Evolutionary conservation across 2,329 filamentous ascomycete genomes (phyloP).

Genomic region (Fusarium succisae): DNA sequence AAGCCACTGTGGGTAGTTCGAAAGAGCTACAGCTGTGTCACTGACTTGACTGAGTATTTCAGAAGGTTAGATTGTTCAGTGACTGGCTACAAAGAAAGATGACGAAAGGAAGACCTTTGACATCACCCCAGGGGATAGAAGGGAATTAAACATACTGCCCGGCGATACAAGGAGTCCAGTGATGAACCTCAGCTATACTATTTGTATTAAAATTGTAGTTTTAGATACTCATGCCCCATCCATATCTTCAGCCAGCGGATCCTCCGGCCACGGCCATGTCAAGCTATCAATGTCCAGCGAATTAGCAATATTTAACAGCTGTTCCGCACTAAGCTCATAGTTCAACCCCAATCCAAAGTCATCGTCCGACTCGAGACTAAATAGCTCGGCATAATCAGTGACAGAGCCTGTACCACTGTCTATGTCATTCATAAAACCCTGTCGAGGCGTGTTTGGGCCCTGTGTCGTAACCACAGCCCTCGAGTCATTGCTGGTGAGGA

Average conservation of each 20-base stretch:
- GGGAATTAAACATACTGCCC: not conserved
- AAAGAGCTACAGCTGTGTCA: not conserved
- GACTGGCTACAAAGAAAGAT: not conserved
- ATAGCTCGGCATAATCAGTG: not conserved
- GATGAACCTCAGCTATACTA: too few relatives aligned
- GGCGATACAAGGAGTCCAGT: too few relatives aligned
- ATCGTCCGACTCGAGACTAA: constrained; percentile 1
- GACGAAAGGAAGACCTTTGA: not conserved
- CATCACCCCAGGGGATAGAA: too few relatives aligned
- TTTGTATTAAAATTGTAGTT: not conserved
- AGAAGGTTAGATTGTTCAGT: not conserved
- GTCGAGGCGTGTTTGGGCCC: not conserved
- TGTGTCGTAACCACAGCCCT: not conserved
- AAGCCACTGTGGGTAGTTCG: not conserved
- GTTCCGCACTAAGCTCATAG: constrained; percentile 34
- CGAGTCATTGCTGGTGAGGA: not conserved
- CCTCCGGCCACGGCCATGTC: constrained; percentile 31
- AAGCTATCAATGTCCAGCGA: constrained; percentile 34
- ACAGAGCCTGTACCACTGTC: not conserved
- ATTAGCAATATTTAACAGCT: constrained; percentile 32
- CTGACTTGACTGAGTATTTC: not conserved
- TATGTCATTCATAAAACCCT: not conserved
- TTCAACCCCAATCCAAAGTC: constrained; percentile 19
- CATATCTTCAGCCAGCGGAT: not conserved
- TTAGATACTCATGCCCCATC: not conserved